Evolutionary conservation across 257 asterid species (phyloP).

Genomic region (Solanum peruvianum): DNA sequence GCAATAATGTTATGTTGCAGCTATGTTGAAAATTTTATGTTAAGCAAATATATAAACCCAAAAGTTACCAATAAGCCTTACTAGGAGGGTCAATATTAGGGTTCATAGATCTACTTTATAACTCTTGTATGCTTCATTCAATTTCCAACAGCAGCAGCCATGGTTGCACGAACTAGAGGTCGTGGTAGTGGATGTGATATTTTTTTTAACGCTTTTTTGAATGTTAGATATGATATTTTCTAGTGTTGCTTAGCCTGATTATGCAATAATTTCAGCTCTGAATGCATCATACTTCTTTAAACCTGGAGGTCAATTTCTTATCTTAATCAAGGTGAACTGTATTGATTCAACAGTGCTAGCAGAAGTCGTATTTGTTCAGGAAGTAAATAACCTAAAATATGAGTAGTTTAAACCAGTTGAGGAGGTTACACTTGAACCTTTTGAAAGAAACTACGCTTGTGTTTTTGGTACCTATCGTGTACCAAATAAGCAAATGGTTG

Average conservation of each 20-base stretch:
- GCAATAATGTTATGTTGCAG: too few relatives aligned
- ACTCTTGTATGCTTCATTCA: not conserved
- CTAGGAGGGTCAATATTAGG: not conserved
- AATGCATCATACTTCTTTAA: not conserved
- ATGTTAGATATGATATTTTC: conserved; percentile 96
- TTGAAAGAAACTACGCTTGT: too few relatives aligned
- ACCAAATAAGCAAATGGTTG: too few relatives aligned
- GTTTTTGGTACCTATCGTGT: too few relatives aligned
- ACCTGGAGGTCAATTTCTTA: too few relatives aligned
- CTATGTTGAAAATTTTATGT: too few relatives aligned
- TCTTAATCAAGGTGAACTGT: conserved; percentile 57
- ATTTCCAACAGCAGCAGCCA: not conserved
- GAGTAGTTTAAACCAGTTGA: conserved; percentile 83
- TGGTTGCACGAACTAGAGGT: conserved; percentile 11
- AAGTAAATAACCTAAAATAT: conserved; percentile 69
- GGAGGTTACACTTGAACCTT: conserved; percentile 37
- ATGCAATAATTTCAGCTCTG: conserved; percentile 86
- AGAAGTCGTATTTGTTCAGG: conserved; percentile 70
- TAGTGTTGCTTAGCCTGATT: conserved; percentile 97
- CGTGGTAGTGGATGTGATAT: conserved; percentile 22
- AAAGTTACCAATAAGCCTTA: too few relatives aligned
- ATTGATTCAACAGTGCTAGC: conserved; percentile 87
- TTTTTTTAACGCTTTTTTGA: conserved; percentile 65
- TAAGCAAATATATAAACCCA: too few relatives aligned
- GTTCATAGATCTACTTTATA: not conserved